Percentiles rank a stretch among this genome's conserved stretches.
Conservation (phyloP, 257 asterid genomes). For the Craterostigma plantagineum region DNA sequence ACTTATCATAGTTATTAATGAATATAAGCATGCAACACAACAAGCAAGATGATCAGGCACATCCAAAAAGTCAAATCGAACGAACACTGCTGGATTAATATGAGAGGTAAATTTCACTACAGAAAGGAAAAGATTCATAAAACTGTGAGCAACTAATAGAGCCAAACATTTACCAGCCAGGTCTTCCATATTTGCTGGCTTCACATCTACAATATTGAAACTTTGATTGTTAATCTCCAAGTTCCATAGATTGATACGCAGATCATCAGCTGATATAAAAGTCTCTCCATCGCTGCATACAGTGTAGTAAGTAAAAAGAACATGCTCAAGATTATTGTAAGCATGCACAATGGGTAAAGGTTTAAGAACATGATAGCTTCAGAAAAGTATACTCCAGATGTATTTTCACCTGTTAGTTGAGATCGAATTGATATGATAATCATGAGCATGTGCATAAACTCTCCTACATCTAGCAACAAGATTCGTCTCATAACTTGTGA, state of each 20-base stretch:
- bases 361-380: not conserved
- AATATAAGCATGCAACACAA: too few relatives aligned
- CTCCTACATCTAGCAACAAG: constrained; percentile 89
- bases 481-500: constrained; percentile 67
- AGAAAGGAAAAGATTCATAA: constrained; percentile 1
- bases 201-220: constrained; percentile 94
- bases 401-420: constrained; percentile 79
- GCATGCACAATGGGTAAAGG: too few relatives aligned
- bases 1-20: too few relatives aligned
- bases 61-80: too few relatives aligned
- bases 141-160: constrained; percentile 1
- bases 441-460: constrained; percentile 97
- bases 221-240: constrained; percentile 94
- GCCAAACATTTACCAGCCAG: constrained; percentile 41
- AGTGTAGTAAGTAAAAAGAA: constrained; percentile 7
- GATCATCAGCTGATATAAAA: constrained; percentile 98
- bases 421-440: constrained; percentile 93
- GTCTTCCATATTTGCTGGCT: constrained; percentile 97
- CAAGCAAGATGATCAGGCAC: too few relatives aligned
- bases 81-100: too few relatives aligned
- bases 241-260: constrained; percentile 97
- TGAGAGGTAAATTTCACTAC: not conserved
- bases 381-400: not conserved
- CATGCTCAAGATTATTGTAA: too few relatives aligned
- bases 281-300: constrained; percentile 86